Evolutionary conservation across 1,139 yeast species (phyloP).

Genomic region (Sugiyamaella sp.): DNA sequence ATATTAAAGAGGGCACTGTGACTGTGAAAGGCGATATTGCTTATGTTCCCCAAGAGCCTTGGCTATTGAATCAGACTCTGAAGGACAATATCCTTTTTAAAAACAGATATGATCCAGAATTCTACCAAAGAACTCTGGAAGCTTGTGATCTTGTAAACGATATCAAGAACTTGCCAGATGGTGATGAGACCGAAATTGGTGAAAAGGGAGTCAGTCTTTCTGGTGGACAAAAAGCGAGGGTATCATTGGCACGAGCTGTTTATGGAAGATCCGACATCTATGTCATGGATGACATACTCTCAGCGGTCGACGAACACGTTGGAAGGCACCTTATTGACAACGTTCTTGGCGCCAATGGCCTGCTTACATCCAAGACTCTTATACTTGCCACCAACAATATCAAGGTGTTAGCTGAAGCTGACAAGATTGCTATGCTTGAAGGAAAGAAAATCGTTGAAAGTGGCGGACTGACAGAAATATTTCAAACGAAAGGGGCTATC

Average conservation of each 20-base stretch:
- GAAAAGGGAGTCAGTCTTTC: slow-evolving; percentile 87
- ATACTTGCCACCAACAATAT: slow-evolving; percentile 80
- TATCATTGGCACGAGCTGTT: slow-evolving; percentile 83
- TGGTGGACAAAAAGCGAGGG: slow-evolving; percentile 89
- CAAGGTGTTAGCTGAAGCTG: slow-evolving; percentile 69
- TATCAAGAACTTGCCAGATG: slow-evolving; percentile 70
- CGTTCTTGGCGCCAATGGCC: slow-evolving; percentile 65
- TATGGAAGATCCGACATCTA: slow-evolving; percentile 81
- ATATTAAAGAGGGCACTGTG: slow-evolving; percentile 63
- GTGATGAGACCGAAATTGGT: slow-evolving; percentile 83
- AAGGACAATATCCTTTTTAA: slow-evolving; percentile 81
- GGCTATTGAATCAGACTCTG: slow-evolving; percentile 77
- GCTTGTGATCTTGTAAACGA: slow-evolving; percentile 79
- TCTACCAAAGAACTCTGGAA: slow-evolving; percentile 65
- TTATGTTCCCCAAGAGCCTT: slow-evolving; percentile 77
- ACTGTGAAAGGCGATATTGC: slow-evolving; percentile 67
- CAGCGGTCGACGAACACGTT: slow-evolving; percentile 87
- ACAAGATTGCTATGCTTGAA: slow-evolving; percentile 60
- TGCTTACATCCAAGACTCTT: slow-evolving; percentile 67
- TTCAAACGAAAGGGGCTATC: slow-evolving; percentile 28
- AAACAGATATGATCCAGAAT: slow-evolving; percentile 65
- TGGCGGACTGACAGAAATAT: slow-evolving; percentile 35
- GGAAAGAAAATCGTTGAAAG: slow-evolving; percentile 56
- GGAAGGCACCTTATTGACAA: slow-evolving; percentile 63
- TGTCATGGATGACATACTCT: slow-evolving; percentile 72